phyloP scores from a whole-genome alignment of 179 eudicot species.

The Corrigiola litoralis region DNA sequence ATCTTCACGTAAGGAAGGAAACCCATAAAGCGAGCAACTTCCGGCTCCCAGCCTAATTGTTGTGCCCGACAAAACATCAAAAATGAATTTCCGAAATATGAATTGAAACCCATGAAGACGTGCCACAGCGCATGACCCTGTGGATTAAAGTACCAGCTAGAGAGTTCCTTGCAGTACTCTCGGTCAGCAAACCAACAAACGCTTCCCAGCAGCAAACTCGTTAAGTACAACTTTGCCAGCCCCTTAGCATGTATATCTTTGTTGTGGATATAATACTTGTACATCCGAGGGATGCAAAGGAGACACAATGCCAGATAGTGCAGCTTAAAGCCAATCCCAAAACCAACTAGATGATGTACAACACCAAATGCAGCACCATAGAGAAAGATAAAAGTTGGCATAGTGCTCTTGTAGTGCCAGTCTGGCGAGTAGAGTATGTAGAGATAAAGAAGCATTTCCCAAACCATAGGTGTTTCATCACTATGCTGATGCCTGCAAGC shows the following conservation, averaged over 20 bases:
- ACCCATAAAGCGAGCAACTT: conserved; percentile 50
- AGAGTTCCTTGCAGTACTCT: conserved; percentile 52
- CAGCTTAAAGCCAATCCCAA: conserved; percentile 53
- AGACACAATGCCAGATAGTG: conserved; percentile 75
- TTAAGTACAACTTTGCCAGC: conserved; percentile 56
- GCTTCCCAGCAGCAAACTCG: conserved; percentile 49
- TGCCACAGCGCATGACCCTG: conserved; percentile 95
- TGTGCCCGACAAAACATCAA: conserved; percentile 94
- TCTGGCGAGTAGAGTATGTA: conserved; percentile 92
- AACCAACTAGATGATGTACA: conserved; percentile 56
- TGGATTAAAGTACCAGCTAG: conserved; percentile 65
- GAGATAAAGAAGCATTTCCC: conserved; percentile 94
- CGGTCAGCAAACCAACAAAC: conserved; percentile 77
- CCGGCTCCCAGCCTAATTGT: conserved; percentile 76
- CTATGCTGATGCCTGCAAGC: conserved; percentile 81
- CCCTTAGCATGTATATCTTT: conserved; percentile 57
- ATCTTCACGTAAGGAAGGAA: conserved; percentile 76
- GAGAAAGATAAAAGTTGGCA: conserved; percentile 76
- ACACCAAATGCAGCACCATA: conserved; percentile 76
- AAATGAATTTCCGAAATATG: conserved; percentile 76
- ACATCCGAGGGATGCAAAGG: conserved; percentile 85
- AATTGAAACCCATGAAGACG: conserved; percentile 72
- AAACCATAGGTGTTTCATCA: conserved; percentile 95
- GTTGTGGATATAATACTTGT: conserved; percentile 77
- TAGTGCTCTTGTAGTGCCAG: conserved; percentile 92